Evolutionary conservation across 495 filamentous ascomycete species (phyloP), one percentile per base, ranked within the genome.

Genomic region (Clohesyomyces aquaticus): DNA sequence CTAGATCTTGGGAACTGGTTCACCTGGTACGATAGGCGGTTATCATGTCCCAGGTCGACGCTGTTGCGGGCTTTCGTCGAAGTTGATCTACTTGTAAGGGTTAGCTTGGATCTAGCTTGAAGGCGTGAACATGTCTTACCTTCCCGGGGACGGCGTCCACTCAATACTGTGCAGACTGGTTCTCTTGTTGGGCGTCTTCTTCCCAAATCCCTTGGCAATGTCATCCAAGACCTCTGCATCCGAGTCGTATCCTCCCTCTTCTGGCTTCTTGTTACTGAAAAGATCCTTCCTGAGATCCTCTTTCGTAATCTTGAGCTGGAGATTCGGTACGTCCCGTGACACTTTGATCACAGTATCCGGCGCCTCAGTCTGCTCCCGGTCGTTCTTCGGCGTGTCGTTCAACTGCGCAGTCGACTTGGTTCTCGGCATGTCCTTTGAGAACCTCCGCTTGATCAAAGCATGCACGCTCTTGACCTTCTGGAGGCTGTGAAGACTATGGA

Each of bases 191-290:
- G 64, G 51, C 12, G 49, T 19, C 56, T 54, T 64, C 56, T 47
- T 67, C 22, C 48, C 68, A 19, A 70, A 32, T 9, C 51, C 50
- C 42, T 47, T 63, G 21, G 61, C 61, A 51, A 66, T 57, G 43
- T 68, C 69, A 26, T 71, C 68, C 26, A 68, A 21, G 3, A 62
- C 55, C 50, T 63, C 58, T 35, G 69, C 69, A 54, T 71, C 69
- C 22, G 66, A 50, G 45, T 71, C 69, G 35, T 71, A 71, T 3
- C 69, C 66, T 4, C 69, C 69, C 26, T 69, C 62, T 4, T 49
- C 62, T 11, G 58, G 59, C 28, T 54, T 58, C 62, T 69, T 62
- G 47, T 66, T 56, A 32, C 69, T 71, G 10, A 71, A 53, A 23
- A 71, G 50, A 26, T 71, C 62, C 27, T 69, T 69, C 32, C 55